Conservation (phyloP, 345 rosid species). For the Erodium maritimum region DNA sequence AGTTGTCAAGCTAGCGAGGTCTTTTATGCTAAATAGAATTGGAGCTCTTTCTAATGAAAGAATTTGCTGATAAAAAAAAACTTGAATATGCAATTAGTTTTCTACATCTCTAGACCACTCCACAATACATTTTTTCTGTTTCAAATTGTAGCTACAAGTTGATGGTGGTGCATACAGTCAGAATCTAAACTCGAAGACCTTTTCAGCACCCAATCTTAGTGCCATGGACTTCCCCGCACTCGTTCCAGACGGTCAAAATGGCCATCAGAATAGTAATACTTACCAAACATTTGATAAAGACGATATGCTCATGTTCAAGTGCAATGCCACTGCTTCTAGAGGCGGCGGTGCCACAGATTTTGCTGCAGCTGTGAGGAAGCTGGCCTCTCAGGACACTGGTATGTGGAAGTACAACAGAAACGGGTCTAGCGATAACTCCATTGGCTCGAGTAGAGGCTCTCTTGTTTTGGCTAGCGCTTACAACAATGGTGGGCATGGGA, state of each 20-base stretch:
- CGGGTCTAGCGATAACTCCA: constrained; percentile 53
- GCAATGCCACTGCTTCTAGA: constrained; percentile 40
- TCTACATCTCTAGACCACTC: constrained; percentile 3
- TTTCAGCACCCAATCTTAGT: constrained; percentile 62
- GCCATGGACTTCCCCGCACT: constrained; percentile 86
- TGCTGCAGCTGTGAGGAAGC: constrained; percentile 88
- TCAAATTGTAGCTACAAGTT: constrained; percentile 66
- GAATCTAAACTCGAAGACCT: constrained; percentile 51
- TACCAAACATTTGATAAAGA: constrained; percentile 64
- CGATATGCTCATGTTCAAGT: constrained; percentile 58
- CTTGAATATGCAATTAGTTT: background rate
- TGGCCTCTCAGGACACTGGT: constrained; percentile 72
- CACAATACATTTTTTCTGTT: constrained; percentile 14
- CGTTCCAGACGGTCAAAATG: constrained; percentile 42
- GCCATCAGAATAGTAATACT: constrained; percentile 39
- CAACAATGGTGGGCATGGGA: constrained; percentile 42
- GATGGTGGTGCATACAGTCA: constrained; percentile 73
- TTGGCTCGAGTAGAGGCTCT: constrained; percentile 79
- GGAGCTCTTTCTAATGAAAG: no score
- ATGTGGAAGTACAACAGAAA: constrained; percentile 79
- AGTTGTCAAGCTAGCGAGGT: background rate
- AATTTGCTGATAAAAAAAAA: no score
- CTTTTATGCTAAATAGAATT: background rate
- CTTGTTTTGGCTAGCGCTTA: constrained; percentile 41
- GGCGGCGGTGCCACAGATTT: constrained; percentile 66